phyloP scores from a whole-genome alignment of 768 basidiomycete species.

The Termitomyces sp. region DNA sequence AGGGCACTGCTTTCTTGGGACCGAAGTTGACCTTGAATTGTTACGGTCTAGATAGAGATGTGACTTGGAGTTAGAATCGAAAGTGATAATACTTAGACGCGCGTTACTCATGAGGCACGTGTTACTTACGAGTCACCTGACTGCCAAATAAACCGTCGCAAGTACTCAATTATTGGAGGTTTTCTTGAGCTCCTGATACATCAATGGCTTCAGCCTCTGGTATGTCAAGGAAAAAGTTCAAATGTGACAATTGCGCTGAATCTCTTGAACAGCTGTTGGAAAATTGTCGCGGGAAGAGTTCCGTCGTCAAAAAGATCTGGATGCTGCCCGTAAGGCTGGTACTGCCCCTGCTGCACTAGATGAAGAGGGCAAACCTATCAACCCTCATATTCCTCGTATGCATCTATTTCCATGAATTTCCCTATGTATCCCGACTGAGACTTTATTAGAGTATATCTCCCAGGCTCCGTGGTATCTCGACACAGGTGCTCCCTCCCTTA shows the following conservation, averaged over 20 bases:
- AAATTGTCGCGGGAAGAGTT: slow-evolving; percentile 95
- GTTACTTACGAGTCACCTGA: slow-evolving; percentile 1
- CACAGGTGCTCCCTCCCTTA: slow-evolving; percentile 87
- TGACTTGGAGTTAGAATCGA: too few relatives aligned
- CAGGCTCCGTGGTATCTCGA: slow-evolving; percentile 99
- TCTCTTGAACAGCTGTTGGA: slow-evolving; percentile 41
- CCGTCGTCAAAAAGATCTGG: slow-evolving; percentile 92
- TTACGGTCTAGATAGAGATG: neutral
- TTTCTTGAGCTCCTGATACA: neutral
- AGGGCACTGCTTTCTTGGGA: neutral
- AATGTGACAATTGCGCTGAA: slow-evolving; percentile 2
- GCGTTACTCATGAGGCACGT: slow-evolving; percentile 2
- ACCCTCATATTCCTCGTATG: slow-evolving; percentile 97
- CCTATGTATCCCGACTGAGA: neutral
- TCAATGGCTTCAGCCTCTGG: slow-evolving; percentile 38
- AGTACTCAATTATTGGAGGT: too few relatives aligned
- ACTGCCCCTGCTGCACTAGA: slow-evolving; percentile 95
- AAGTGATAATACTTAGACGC: too few relatives aligned
- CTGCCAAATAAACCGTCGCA: slow-evolving; percentile 1
- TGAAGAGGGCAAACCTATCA: slow-evolving; percentile 92
- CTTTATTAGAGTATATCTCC: slow-evolving; percentile 82
- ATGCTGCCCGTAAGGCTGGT: slow-evolving; percentile 97
- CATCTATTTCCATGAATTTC: slow-evolving; percentile 3
- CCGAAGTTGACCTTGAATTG: neutral
- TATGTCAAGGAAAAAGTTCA: slow-evolving; percentile 12